These are phyloP conservation scores for Hylodesmum podocarpum DNA, from an alignment of 306 rosid species.

Conservation along the genomic window DNA sequence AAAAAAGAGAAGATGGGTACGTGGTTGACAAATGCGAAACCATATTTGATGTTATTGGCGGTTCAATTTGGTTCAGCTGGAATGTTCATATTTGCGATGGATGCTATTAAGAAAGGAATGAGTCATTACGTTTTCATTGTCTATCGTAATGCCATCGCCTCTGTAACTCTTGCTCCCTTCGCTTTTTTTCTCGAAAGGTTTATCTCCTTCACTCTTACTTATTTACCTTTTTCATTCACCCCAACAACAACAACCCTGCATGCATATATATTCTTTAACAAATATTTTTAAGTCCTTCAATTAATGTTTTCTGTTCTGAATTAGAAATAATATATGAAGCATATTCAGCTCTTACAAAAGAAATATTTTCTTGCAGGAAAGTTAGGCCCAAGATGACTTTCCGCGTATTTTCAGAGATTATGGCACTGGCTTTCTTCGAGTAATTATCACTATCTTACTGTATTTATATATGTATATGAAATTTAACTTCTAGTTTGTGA, in stretches of 20 bases:
- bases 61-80: constrained; percentile 89
- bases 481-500: neutral
- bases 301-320: neutral
- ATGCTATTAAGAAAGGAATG: constrained; percentile 67
- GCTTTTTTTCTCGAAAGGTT: constrained; percentile 45
- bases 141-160: constrained; percentile 47
- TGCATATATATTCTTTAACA: neutral
- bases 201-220: neutral
- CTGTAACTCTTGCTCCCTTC: constrained; percentile 39
- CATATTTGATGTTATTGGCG: constrained; percentile 61
- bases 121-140: constrained; percentile 49
- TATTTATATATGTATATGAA: neutral
- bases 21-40: constrained; percentile 42
- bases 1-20: constrained; percentile 9
- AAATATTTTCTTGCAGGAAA: constrained; percentile 56
- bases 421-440: constrained; percentile 81
- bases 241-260: neutral
- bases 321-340: neutral
- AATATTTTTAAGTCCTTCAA: neutral
- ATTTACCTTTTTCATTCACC: too few species aligned
- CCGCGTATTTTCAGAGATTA: constrained; percentile 59
- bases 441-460: constrained; percentile 29
- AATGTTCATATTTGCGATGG: constrained; percentile 50
- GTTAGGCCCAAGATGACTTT: constrained; percentile 72
- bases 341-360: neutral